Conservation (phyloP, 1,139 yeast genomes). For the Candida mesenterica region DNA sequence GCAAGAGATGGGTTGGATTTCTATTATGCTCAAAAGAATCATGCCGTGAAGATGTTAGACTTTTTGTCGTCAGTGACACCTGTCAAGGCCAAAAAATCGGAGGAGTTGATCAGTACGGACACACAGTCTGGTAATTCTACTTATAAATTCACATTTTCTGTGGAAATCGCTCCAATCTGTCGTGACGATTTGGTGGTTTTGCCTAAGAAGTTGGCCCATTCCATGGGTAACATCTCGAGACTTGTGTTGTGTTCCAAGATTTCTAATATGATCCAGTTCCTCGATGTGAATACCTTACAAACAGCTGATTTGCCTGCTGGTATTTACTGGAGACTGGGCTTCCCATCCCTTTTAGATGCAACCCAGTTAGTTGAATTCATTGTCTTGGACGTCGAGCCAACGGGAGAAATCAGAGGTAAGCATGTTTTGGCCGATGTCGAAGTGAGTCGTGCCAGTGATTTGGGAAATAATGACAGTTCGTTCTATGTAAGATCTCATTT, state of each 20-base stretch:
- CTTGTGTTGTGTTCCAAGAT: constrained; percentile 83
- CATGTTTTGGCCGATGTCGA: constrained; percentile 86
- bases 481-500: constrained; percentile 84
- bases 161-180: constrained; percentile 96
- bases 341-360: constrained; percentile 72
- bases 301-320: constrained; percentile 72
- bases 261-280: constrained; percentile 76
- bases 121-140: constrained; percentile 86
- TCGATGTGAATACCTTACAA: constrained; percentile 82
- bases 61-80: constrained; percentile 87
- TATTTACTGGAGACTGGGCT: constrained; percentile 88
- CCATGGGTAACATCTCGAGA: constrained; percentile 80
- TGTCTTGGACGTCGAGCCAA: constrained; percentile 90
- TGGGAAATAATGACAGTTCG: constrained; percentile 80
- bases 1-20: constrained; percentile 94
- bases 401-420: constrained; percentile 80
- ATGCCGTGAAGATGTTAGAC: constrained; percentile 92
- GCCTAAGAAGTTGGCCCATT: constrained; percentile 80
- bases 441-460: constrained; percentile 80
- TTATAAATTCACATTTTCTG: constrained; percentile 88
- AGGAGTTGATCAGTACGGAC: constrained; percentile 88
- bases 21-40: constrained; percentile 83
- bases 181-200: constrained; percentile 92
- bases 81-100: constrained; percentile 79
- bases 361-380: constrained; percentile 83